Percentiles rank a stretch among this genome's conserved stretches.
phyloP scores from a whole-genome alignment of 1,139 yeast species.

The Saccharomyces hybrid region DNA sequence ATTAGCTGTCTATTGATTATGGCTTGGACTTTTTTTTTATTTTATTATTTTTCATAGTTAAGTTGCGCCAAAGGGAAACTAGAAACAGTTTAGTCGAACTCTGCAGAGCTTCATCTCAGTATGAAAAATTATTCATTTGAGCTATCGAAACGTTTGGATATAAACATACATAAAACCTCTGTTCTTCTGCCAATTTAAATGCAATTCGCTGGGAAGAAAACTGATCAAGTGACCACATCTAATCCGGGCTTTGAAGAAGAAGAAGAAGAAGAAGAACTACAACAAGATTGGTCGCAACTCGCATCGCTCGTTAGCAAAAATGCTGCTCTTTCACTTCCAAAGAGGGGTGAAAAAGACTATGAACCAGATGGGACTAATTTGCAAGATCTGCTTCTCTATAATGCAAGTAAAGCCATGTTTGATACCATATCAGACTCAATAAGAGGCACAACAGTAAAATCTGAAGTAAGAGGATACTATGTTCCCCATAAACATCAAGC shows the following conservation, averaged over 20 bases:
- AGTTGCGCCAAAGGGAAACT: neutral
- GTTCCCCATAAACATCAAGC: constrained; percentile 36
- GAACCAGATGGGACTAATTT: constrained; percentile 72
- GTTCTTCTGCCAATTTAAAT: neutral
- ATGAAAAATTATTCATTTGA: neutral
- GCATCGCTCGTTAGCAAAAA: constrained; percentile 25
- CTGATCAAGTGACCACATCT: neutral
- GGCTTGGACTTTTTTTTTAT: neutral
- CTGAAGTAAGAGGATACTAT: constrained; percentile 43
- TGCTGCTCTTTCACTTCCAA: constrained; percentile 37
- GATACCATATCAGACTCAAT: constrained; percentile 47
- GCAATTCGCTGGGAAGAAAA: neutral
- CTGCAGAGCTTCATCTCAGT: neutral
- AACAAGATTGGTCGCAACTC: constrained; percentile 57
- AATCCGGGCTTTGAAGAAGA: constrained; percentile 28
- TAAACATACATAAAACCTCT: neutral
- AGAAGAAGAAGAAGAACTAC: constrained; percentile 42
- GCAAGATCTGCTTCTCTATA: constrained; percentile 46
- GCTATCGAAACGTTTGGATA: too few species aligned
- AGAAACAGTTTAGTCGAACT: neutral
- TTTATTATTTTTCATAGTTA: too few species aligned
- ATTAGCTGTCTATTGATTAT: neutral
- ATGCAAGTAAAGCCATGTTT: constrained; percentile 66
- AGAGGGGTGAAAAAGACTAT: constrained; percentile 78
- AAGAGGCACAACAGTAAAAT: constrained; percentile 52